Conservation (phyloP, 306 rosid species). For the Quercus mongolica region DNA sequence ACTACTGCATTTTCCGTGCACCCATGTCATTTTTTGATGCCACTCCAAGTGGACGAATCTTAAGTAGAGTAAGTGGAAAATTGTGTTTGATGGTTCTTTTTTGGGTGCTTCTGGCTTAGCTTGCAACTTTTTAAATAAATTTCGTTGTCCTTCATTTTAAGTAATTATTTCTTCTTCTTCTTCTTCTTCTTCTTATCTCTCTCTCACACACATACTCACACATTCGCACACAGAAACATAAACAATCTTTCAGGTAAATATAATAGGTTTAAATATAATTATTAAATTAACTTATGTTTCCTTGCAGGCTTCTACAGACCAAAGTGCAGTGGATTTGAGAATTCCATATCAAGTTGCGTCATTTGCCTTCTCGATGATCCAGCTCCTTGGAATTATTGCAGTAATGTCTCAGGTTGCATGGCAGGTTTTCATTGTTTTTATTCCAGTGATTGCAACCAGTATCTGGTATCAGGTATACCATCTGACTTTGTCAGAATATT, state of each 20-base stretch:
- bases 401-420: constrained; percentile 54
- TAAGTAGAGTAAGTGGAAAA: constrained; percentile 43
- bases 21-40: constrained; percentile 70
- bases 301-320: constrained; percentile 54
- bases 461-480: constrained; percentile 45
- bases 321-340: constrained; percentile 40
- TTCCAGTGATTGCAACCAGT: constrained; percentile 40
- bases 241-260: neutral
- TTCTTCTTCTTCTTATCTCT: neutral
- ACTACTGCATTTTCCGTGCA: constrained; percentile 47
- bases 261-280: neutral
- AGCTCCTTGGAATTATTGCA: constrained; percentile 42
- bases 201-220: neutral
- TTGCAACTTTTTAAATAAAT: neutral
- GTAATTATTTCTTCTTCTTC: neutral
- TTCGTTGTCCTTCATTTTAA: neutral
- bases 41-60: constrained; percentile 63
- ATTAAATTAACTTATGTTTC: neutral
- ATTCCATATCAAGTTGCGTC: constrained; percentile 27
- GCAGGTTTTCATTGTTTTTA: constrained; percentile 47
- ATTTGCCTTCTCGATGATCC: constrained; percentile 34
- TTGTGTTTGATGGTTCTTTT: neutral
- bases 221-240: neutral
- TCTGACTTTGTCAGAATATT: constrained; percentile 2
- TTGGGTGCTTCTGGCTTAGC: neutral